Evolutionary conservation across 2,329 filamentous ascomycete genomes (phyloP), one percentile per base, ranked within the genome.

Genomic region (Sporothrix sp.): DNA sequence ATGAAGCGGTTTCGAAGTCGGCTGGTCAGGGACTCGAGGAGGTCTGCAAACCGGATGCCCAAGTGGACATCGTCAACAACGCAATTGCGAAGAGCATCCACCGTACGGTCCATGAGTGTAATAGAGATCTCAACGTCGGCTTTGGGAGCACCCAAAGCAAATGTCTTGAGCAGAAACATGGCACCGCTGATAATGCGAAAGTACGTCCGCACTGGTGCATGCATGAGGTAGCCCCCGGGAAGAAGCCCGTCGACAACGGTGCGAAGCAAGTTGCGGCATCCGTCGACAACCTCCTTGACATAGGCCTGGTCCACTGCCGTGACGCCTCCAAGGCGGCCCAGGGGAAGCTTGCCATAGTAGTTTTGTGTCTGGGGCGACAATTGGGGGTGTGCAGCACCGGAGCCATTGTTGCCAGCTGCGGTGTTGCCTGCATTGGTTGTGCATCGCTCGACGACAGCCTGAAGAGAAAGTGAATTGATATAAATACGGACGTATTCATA

Each of bases 401-500:
- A n/a, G 14, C 27, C 59, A 37, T 63, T 66, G 32, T 65, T 35
- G 16, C 13, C 42, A 6, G 16, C 25, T 7, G 27, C 35, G 7
- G 18, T 53, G n/a, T 36, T 40, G 63, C 67, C 60, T 13, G 68
- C 68, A 52, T 72, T 71, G 10, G 78, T 89, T 7, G 88, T 91
- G 67, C 87, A 95, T 54, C 90, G 81, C 66, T 96, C 91, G 6
- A 97, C 88, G 3, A 97, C 89, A 20, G 93, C 93, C 68, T 98
- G 93, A 2, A 98, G 72, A 2, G 90, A 90, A 2, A 98, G 74
- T 1, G 90, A 95, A 65, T 97, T 96, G 69, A 96, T 79, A 63
- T 97, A 97, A 46, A 96, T 85, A 60, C 91, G 81, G 23, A 91
- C 88, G 63, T 96, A 96, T 62, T 97, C 88, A 62, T 93, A 96